Conservation (phyloP, 192 early-diverging fungal species). For the Entomortierella parvispora region DNA sequence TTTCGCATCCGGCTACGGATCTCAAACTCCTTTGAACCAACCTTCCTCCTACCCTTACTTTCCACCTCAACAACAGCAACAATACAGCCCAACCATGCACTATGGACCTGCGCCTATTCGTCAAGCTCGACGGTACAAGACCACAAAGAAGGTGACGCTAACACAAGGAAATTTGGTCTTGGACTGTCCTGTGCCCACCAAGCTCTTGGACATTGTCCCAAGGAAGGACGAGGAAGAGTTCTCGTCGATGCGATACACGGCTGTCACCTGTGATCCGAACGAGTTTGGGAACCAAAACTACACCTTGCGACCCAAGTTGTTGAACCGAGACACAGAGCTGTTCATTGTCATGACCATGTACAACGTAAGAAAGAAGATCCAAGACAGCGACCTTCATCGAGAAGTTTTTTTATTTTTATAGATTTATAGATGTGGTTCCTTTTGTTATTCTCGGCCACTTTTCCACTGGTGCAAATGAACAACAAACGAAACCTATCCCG, state of each 20-base stretch:
- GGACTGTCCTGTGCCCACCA: constrained; percentile 68
- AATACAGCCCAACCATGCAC: constrained; percentile 29
- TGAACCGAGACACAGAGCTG: constrained; percentile 83
- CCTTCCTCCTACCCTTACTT: constrained; percentile 1
- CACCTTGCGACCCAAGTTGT: constrained; percentile 73
- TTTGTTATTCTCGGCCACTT: too few species aligned
- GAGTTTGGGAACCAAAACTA: constrained; percentile 72
- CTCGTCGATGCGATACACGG: constrained; percentile 76
- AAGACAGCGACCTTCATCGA: background rate
- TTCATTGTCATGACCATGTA: constrained; percentile 96
- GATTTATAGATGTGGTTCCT: background rate
- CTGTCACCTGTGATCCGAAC: constrained; percentile 72
- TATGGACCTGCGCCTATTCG: constrained; percentile 45
- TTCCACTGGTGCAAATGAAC: too few species aligned
- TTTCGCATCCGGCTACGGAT: constrained; percentile 19
- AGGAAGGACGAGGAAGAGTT: constrained; percentile 67
- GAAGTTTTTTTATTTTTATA: background rate
- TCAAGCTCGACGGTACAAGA: constrained; percentile 59
- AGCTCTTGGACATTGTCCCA: constrained; percentile 60
- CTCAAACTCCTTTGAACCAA: constrained; percentile 7
- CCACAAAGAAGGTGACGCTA: constrained; percentile 62
- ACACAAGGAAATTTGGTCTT: constrained; percentile 75
- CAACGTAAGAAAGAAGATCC: constrained; percentile 47
- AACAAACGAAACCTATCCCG: too few species aligned
- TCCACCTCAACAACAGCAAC: background rate